Percentiles rank a stretch among this genome's conserved stretches.
phyloP scores from a whole-genome alignment of 257 asterid species.

The Leptodermis oblonga region DNA sequence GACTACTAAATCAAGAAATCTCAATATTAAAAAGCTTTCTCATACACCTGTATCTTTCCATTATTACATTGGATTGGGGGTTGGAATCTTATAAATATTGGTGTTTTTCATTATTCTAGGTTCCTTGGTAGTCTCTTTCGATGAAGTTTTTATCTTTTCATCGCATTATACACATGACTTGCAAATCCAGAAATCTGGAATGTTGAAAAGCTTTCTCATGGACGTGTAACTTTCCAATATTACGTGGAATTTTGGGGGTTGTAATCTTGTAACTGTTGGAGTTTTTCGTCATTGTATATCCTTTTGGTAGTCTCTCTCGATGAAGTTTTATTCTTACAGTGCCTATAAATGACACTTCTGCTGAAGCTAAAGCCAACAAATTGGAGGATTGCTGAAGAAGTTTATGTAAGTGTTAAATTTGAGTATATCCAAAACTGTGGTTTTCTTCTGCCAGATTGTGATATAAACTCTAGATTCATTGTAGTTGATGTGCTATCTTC shows the following conservation, averaged over 20 bases:
- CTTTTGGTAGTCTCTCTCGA: neutral
- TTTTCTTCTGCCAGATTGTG: neutral
- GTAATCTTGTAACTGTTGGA: neutral
- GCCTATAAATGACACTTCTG: neutral
- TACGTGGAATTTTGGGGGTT: neutral
- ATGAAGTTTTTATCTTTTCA: neutral
- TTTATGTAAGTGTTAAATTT: too few species aligned
- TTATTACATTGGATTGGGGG: neutral
- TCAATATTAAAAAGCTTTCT: neutral
- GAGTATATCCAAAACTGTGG: neutral
- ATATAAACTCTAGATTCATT: neutral
- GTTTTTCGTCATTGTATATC: neutral
- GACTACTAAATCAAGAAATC: neutral
- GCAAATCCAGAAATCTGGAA: neutral
- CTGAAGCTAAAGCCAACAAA: neutral
- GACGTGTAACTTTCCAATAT: neutral
- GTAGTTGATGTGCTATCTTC: neutral
- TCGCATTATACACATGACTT: neutral
- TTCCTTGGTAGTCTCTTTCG: neutral
- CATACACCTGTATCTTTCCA: neutral
- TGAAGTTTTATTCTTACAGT: neutral
- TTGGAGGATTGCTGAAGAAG: neutral
- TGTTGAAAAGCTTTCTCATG: neutral
- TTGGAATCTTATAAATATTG: neutral
- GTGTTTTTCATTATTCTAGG: neutral